Evolutionary conservation across 768 basidiomycete genomes (phyloP).

Genomic region (Udeniomyces megalosporus): DNA sequence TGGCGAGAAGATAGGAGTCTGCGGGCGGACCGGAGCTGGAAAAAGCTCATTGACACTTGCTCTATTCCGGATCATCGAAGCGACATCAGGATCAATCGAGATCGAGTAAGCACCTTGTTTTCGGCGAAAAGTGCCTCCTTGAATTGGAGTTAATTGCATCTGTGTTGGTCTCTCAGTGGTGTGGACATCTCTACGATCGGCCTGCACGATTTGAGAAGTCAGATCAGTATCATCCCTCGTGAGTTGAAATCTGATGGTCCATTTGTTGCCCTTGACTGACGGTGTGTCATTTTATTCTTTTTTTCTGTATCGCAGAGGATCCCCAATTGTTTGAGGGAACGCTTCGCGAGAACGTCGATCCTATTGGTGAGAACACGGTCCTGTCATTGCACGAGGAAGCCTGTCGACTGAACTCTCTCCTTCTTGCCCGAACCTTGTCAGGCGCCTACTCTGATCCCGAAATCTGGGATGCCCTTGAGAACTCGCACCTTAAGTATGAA

Average conservation of each 20-base stretch:
- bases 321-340: slow-evolving; percentile 32
- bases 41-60: slow-evolving; percentile 29
- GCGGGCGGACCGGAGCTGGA: slow-evolving; percentile 22
- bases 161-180: no score
- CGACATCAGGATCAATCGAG: slow-evolving; percentile 6
- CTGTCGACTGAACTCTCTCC: not conserved
- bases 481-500: slow-evolving; percentile 34
- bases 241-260: not conserved
- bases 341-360: slow-evolving; percentile 20
- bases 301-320: slow-evolving; percentile 28
- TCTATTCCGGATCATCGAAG: slow-evolving; percentile 27
- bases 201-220: slow-evolving; percentile 24
- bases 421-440: slow-evolving; percentile 33
- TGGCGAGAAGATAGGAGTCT: slow-evolving; percentile 26
- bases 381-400: not conserved
- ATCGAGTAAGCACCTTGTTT: no score
- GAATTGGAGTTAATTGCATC: no score
- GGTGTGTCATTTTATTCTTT: no score
- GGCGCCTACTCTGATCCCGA: slow-evolving; percentile 55
- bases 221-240: slow-evolving; percentile 67
- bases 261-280: no score
- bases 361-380: not conserved
- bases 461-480: slow-evolving; percentile 73
- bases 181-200: slow-evolving; percentile 22
- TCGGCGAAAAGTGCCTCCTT: no score